Evolutionary conservation across 257 asterid species (phyloP).

Genomic region (Ajuga chamaepitys): DNA sequence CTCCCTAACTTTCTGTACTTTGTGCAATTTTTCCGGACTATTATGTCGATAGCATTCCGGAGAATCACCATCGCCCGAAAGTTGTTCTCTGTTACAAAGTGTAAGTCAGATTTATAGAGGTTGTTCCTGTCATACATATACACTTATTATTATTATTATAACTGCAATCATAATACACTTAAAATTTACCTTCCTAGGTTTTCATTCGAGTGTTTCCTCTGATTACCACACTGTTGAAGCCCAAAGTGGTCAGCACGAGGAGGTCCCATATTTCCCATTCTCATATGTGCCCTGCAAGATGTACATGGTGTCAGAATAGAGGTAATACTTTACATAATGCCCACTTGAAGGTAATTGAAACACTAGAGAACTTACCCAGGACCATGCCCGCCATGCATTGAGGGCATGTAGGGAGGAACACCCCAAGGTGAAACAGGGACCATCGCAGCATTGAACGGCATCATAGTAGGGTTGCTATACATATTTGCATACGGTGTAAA

Average conservation of each 20-base stretch:
- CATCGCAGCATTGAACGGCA: slow-evolving; percentile 54
- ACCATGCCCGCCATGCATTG: slow-evolving; percentile 32
- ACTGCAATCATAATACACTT: background rate
- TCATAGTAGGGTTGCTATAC: slow-evolving; percentile 50
- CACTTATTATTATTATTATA: too few species aligned
- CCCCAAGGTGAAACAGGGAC: slow-evolving; percentile 39
- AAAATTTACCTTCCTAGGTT: slow-evolving; percentile 46
- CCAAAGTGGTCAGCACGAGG: slow-evolving; percentile 32
- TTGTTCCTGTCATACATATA: too few species aligned
- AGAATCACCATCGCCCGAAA: slow-evolving; percentile 26
- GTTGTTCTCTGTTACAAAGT: slow-evolving; percentile 37
- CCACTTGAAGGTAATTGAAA: slow-evolving; percentile 2
- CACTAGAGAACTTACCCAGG: slow-evolving; percentile 36
- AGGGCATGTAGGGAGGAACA: slow-evolving; percentile 40
- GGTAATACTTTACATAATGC: background rate
- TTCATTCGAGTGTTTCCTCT: slow-evolving; percentile 38
- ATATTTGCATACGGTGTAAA: slow-evolving; percentile 45
- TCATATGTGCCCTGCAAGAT: slow-evolving; percentile 47
- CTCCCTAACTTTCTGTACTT: slow-evolving; percentile 29
- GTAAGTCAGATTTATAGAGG: slow-evolving; percentile 7
- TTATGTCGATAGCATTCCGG: slow-evolving; percentile 19
- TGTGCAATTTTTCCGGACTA: slow-evolving; percentile 28
- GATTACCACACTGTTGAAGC: slow-evolving; percentile 35
- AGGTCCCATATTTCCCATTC: slow-evolving; percentile 43
- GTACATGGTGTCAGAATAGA: slow-evolving; percentile 12